Conservation (phyloP, 495 filamentous ascomycete species). For the Aspergillus campestris region DNA sequence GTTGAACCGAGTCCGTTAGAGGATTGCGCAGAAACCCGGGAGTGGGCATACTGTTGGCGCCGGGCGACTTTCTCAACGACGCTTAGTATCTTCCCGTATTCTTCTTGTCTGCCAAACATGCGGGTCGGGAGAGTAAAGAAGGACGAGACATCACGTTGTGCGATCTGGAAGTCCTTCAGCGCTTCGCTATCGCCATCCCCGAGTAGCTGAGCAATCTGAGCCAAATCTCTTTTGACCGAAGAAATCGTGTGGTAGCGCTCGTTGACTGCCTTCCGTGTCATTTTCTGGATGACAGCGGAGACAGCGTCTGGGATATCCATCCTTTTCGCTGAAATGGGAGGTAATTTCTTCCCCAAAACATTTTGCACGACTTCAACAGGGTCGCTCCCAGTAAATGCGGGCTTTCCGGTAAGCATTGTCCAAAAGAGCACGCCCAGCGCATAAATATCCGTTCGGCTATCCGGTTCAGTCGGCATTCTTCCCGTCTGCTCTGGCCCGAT, state of each 20-base stretch:
- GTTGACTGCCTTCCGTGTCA: constrained; percentile 75
- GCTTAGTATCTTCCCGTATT: constrained; percentile 57
- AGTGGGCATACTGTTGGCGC: constrained; percentile 46
- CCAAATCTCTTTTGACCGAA: constrained; percentile 69
- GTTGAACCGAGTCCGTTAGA: constrained; percentile 43
- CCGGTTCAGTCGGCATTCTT: constrained; percentile 79
- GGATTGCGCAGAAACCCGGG: constrained; percentile 30
- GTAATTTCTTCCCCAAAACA: constrained; percentile 67
- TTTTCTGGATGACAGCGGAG: constrained; percentile 74
- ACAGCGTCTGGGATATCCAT: constrained; percentile 75
- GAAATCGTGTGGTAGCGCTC: constrained; percentile 81
- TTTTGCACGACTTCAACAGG: constrained; percentile 84
- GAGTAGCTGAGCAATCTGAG: constrained; percentile 59
- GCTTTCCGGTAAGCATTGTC: constrained; percentile 69
- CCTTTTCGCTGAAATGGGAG: constrained; percentile 61
- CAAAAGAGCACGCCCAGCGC: constrained; percentile 80
- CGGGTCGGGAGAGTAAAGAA: constrained; percentile 72
- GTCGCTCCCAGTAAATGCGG: constrained; percentile 66
- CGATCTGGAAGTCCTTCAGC: constrained; percentile 62
- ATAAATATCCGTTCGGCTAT: constrained; percentile 85
- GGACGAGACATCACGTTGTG: constrained; percentile 69
- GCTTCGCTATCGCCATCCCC: constrained; percentile 63
- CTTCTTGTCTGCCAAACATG: constrained; percentile 72
- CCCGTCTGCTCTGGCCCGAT: constrained; percentile 91
- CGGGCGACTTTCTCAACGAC: constrained; percentile 64